Evolutionary conservation across 257 asterid species (phyloP), one percentile per base, ranked within the genome.

Genomic region (Apocynum venetum): DNA sequence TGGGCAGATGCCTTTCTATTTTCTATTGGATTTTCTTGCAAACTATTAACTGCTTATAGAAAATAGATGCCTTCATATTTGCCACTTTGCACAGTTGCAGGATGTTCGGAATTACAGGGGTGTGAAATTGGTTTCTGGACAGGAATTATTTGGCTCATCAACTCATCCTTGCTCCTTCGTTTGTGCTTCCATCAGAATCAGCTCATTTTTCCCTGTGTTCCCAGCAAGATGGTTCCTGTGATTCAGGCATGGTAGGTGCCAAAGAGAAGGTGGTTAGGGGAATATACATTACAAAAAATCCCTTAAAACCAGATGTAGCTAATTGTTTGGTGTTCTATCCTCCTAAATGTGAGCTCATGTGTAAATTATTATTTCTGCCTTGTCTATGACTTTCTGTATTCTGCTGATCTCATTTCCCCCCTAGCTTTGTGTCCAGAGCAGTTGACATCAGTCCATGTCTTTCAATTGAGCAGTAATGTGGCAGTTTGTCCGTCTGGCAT

Each of bases 61-160:
- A 19, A 71, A 69, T 70, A 47, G 71, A 25, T 61, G 48, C 43
- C 4, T 81, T 80, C 66, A 73, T 77, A 72, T 53, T 63, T 76
- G 31, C 66, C 49, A 35, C 46, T 85, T 77, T 85, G 81, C 15
- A 51, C 67, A 61, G 78, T 84, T 72, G 81, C 93, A 95, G 97
- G 92, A 79, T 60, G 77, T 68, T 74, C 86, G 87, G 81, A 81
- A 79, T 63, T 93, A 88, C 79, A 89, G 85, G 84, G 99, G 99
- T 71, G 89, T 95, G 72, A 89, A 87, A 83, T 86, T 95, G 87
- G 89, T 68, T 81, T 91, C 97, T 76, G 99, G 97, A 81, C 99
- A 95, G 86, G 97, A 93, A 85, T 79, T 95, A 82, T 84, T 87
- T 89, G 86, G 99, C n/a, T 89, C 80, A 87, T 74, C 85, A 88